phyloP scores from a whole-genome alignment of 371 early-diverging fungal species.

The Caulochytrium protostelioides region DNA sequence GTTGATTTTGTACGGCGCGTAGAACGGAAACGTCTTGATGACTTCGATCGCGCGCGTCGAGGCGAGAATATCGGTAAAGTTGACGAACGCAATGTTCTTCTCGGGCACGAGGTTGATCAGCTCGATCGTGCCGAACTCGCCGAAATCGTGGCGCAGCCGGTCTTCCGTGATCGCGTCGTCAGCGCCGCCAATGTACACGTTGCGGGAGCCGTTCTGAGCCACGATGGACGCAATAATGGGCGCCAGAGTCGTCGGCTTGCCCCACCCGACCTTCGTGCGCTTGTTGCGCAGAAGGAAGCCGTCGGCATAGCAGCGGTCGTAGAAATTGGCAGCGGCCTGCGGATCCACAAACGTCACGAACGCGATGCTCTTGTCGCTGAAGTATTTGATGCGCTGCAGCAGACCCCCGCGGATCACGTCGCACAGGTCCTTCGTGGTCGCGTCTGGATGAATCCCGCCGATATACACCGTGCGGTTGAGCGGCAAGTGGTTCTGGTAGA shows the following conservation, averaged over 20 bases:
- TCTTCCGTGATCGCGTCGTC: conserved; percentile 16
- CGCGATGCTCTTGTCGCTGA: conserved; percentile 53
- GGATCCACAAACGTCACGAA: conserved; percentile 66
- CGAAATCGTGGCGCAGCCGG: conserved; percentile 16
- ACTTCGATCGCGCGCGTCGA: conserved; percentile 19
- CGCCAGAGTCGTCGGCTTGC: conserved; percentile 35
- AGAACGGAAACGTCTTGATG: conserved; percentile 8
- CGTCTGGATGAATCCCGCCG: conserved; percentile 48
- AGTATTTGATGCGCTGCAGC: conserved; percentile 42
- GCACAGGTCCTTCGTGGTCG: conserved; percentile 53
- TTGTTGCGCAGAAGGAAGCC: conserved; percentile 43
- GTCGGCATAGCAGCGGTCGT: conserved; percentile 25
- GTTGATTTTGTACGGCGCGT: conserved; percentile 12
- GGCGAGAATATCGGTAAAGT: conserved; percentile 18
- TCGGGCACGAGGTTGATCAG: conserved; percentile 21
- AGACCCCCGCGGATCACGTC: conserved; percentile 67
- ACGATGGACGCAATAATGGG: conserved; percentile 33
- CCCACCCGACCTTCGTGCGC: conserved; percentile 56
- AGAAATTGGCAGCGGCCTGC: conserved; percentile 32
- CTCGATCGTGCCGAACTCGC: conserved; percentile 23
- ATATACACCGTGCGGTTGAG: conserved; percentile 56
- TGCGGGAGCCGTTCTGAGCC: conserved; percentile 26
- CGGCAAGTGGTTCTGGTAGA: no score
- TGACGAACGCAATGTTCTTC: conserved; percentile 21
- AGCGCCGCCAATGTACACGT: conserved; percentile 24